Evolutionary conservation across 352 stramenopile species (phyloP), one percentile per base, ranked within the genome.

Genomic region (Globisporangium viniferum): DNA sequence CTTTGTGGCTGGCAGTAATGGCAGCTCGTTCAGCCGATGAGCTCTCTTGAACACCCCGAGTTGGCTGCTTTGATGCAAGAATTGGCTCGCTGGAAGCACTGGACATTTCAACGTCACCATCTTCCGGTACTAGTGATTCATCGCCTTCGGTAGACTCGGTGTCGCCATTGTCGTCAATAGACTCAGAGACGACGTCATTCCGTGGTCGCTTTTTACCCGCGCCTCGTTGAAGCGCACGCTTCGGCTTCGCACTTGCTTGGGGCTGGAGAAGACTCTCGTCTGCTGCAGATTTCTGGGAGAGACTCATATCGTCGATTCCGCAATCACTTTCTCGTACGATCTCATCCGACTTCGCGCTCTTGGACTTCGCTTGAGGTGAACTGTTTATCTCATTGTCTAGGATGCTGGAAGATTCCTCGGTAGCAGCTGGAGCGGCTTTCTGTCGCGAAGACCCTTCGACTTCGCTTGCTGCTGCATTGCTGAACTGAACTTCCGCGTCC

Each of bases 311-410:
- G 20, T 75, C 73, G 2, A 68, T 36, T 5, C 60, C 60, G 60
- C 62, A 67, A 57, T 65, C 73, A 46, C 84, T 92, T 56, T 92
- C 84, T 35, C 80, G 78, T 10, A 92, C 81, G 55, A 92, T 89
- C 58, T 91, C 83, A 35, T 72, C 66, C 12, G 27, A 51, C 39
- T 14, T 36, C 2, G 35, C 3, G 31, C 27, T 60, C 27, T 39
- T 49, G 5, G 49, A 29, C 27, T 8, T 55, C 57, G 33, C 1
- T 58, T 8, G 12, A 56, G n/a, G 49, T 18, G 49, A 56, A 8
- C 49, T 31, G 49, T 31, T 4, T 10, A 56, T 2, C n/a, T 56
- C 49, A 29, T 29, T 31, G n/a, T n/a, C n/a, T 56, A n/a, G n/a
- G n/a, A 29, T n/a, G 9, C n/a, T 56, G 3, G 49, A 56, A 14